These are phyloP conservation scores for Sporisorium scitamineum DNA, from an alignment of 1,284 basidiomycete genomes.

Conservation along the genomic window DNA sequence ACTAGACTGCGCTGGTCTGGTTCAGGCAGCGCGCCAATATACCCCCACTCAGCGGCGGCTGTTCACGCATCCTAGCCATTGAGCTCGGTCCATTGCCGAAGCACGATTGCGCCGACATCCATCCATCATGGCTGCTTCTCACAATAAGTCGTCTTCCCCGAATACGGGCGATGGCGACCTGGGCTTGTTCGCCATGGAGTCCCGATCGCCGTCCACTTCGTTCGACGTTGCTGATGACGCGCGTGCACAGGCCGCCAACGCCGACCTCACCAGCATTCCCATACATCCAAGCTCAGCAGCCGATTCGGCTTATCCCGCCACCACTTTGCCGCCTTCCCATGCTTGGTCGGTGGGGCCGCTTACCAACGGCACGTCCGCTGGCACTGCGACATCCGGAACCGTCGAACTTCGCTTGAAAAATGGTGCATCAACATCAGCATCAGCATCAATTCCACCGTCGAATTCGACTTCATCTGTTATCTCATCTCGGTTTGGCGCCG, in stretches of 20 bases:
- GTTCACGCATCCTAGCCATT: neutral
- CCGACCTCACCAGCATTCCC: slow-evolving; percentile 14
- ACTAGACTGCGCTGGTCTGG: neutral
- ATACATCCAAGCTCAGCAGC: slow-evolving; percentile 10
- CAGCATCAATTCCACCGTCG: slow-evolving; percentile 4
- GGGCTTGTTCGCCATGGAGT: slow-evolving; percentile 41
- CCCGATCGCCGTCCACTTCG: slow-evolving; percentile 35
- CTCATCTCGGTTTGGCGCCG: slow-evolving; percentile 23
- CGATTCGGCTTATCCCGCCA: neutral
- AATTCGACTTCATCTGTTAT: slow-evolving; percentile 15
- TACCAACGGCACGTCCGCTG: neutral
- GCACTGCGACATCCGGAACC: neutral
- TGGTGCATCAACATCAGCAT: neutral
- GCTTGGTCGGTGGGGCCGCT: neutral
- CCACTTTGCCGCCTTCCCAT: neutral
- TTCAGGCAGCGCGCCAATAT: neutral
- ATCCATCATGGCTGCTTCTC: slow-evolving; percentile 14
- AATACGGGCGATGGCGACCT: slow-evolving; percentile 44
- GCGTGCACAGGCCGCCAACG: neutral
- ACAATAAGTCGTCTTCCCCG: slow-evolving; percentile 11
- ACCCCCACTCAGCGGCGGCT: neutral
- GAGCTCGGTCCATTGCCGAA: neutral
- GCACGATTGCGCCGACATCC: neutral
- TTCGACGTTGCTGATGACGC: slow-evolving; percentile 16
- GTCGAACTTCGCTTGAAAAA: neutral